These are phyloP conservation scores for Aquilaria malaccensis DNA, from an alignment of 345 rosid genomes.

Conservation along the genomic window DNA sequence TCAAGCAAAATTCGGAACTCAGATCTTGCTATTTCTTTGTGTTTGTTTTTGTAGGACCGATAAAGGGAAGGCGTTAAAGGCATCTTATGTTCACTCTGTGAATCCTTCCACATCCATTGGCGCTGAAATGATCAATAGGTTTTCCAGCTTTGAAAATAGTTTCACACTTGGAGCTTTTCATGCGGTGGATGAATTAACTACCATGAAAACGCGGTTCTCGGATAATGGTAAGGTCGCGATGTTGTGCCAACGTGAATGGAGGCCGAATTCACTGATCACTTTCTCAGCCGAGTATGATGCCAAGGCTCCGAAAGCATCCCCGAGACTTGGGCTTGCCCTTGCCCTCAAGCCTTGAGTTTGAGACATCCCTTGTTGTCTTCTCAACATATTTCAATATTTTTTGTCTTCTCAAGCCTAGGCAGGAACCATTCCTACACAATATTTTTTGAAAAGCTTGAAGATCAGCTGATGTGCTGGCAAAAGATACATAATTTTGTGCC, in stretches of 20 bases:
- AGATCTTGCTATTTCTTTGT: not conserved
- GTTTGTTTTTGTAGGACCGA: slow-evolving; percentile 37
- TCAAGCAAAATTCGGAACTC: too few species aligned
- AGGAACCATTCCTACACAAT: too few species aligned
- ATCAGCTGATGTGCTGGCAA: too few species aligned
- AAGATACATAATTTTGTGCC: too few species aligned
- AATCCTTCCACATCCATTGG: slow-evolving; percentile 48
- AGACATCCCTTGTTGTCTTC: too few species aligned
- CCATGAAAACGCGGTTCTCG: slow-evolving; percentile 50
- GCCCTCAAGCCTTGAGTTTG: slow-evolving; percentile 61
- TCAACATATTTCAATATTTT: too few species aligned
- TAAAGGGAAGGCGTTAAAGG: slow-evolving; percentile 67
- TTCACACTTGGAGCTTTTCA: slow-evolving; percentile 63
- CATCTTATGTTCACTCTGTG: slow-evolving; percentile 60
- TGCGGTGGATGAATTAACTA: slow-evolving; percentile 43
- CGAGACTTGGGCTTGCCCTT: slow-evolving; percentile 67
- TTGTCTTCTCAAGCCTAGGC: too few species aligned
- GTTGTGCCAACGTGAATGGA: slow-evolving; percentile 70
- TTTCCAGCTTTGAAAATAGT: slow-evolving; percentile 47
- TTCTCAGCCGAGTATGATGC: slow-evolving; percentile 70
- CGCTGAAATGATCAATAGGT: slow-evolving; percentile 69
- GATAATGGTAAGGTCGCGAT: slow-evolving; percentile 56
- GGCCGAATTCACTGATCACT: slow-evolving; percentile 61
- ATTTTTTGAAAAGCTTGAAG: too few species aligned
- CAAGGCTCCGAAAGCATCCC: slow-evolving; percentile 41